phyloP scores from a whole-genome alignment of 257 asterid genomes.

The Primulina eburnea region DNA sequence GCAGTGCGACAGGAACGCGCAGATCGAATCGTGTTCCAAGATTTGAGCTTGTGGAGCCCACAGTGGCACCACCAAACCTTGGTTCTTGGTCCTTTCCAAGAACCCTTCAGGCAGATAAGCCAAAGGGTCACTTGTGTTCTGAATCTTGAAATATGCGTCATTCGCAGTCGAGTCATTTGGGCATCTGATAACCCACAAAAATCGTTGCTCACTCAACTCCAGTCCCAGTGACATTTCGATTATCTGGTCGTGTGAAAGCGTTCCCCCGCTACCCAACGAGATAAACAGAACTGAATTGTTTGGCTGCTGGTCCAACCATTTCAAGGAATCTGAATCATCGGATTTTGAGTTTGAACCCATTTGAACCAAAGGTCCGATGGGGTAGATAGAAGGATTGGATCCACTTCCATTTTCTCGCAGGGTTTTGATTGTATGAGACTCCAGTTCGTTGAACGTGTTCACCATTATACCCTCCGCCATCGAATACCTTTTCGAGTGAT shows the following conservation, averaged over 20 bases:
- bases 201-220: conserved; percentile 54
- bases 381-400: conserved; percentile 34
- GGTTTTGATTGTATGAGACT: conserved; percentile 31
- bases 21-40: conserved; percentile 37
- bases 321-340: conserved; percentile 18
- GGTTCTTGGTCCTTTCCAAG: conserved; percentile 34
- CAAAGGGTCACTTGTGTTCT: conserved; percentile 35
- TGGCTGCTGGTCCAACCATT: conserved; percentile 71
- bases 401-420: conserved; percentile 19
- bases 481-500: conserved; percentile 25
- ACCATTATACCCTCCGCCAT: conserved; percentile 52
- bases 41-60: conserved; percentile 59
- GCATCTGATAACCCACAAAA: conserved; percentile 53
- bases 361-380: conserved; percentile 41
- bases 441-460: conserved; percentile 49
- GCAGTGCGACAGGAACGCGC: conserved; percentile 46
- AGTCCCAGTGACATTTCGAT: conserved; percentile 53
- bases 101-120: conserved; percentile 51
- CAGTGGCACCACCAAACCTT: conserved; percentile 42
- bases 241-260: conserved; percentile 47
- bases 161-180: conserved; percentile 29
- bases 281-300: conserved; percentile 59
- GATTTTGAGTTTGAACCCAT: conserved; percentile 20
- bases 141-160: conserved; percentile 32
- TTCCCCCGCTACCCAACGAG: conserved; percentile 80